Conservation (phyloP, 495 filamentous ascomycete species). For the Mycothermus thermophilus region DNA sequence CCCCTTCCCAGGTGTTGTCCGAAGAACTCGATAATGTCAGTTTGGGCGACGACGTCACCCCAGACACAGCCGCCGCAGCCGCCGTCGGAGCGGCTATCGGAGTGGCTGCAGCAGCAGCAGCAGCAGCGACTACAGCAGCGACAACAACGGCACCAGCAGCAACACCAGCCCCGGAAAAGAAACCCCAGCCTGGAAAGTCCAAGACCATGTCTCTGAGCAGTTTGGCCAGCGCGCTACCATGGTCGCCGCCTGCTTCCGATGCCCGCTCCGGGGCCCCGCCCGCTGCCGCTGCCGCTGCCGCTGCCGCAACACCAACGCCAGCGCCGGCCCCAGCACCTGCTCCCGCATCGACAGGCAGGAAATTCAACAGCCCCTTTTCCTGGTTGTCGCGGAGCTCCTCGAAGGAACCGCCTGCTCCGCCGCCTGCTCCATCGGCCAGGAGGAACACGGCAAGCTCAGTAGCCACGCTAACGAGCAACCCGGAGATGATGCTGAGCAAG, state of each 20-base stretch:
- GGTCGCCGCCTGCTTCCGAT: constrained; percentile 31
- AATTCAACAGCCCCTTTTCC: constrained; percentile 66
- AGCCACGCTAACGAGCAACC: constrained; percentile 58
- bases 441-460: constrained; percentile 66
- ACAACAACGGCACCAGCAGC: constrained; percentile 1
- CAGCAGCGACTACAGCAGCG: background rate
- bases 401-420: constrained; percentile 44
- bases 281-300: constrained; percentile 10
- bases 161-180: constrained; percentile 9
- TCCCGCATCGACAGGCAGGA: constrained; percentile 37
- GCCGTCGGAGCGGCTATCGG: background rate
- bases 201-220: constrained; percentile 34
- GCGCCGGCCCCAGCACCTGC: constrained; percentile 20
- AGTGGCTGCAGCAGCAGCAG: constrained; percentile 2
- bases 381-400: constrained; percentile 70
- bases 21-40: constrained; percentile 51
- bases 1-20: constrained; percentile 44
- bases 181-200: constrained; percentile 16
- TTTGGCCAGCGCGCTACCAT: constrained; percentile 38
- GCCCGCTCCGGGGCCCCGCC: constrained; percentile 21
- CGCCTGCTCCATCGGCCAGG: constrained; percentile 32
- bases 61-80: too few species aligned
- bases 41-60: constrained; percentile 40
- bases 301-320: constrained; percentile 22
- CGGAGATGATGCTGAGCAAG: constrained; percentile 56